Evolutionary conservation across 1,139 yeast genomes (phyloP), one percentile per base, ranked within the genome.

Genomic region (Scheffersomyces titani): DNA sequence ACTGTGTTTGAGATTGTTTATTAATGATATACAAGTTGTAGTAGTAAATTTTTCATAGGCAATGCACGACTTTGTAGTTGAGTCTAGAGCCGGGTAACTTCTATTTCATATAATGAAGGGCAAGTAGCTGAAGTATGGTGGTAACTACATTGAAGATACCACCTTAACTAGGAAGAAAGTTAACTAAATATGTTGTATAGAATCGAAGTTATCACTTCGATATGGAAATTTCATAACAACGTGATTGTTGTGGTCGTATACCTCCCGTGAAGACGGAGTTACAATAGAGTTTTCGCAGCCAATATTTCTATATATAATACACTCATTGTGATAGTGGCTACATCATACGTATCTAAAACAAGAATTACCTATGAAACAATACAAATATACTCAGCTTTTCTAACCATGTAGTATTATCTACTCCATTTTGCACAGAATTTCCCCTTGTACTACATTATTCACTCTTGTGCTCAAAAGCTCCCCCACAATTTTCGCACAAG

Each of bases 401-500:
- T 30, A 9, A 9, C 13, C 40, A 7, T 5, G 16, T 30, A 30
- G 13, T 6, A 30, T 30, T 30, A 9, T 30, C 16, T 2, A 11
- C 16, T 11, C 40, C 9, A 5, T 30, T 30, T 30, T 30, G 40
- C 40, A 11, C 40, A 30, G 9, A 3, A 11, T 24, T 16, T 30
- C n/a, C 11, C 7, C 51, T 13, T 46, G 19, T 7, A 19, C 19
- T 7, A 13, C 19, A 18, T 40, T 13, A 51, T 6, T 47, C 44
- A 3, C n/a, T 16, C 44, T 48, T 36, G 53, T 50, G 49, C 6
- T 19, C 19, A 51, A 54, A 47, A 50, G 55, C 49, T 46, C 51
- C 61, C 53, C 55, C 59, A 52, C 61, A 56, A 50, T 52, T 54
- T 55, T 22, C 44, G 36, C 48, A 51, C 54, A 30, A 30, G 40